Evolutionary conservation across 192 early-diverging fungal species (phyloP).

Genomic region (Rhizophagus prolifer): DNA sequence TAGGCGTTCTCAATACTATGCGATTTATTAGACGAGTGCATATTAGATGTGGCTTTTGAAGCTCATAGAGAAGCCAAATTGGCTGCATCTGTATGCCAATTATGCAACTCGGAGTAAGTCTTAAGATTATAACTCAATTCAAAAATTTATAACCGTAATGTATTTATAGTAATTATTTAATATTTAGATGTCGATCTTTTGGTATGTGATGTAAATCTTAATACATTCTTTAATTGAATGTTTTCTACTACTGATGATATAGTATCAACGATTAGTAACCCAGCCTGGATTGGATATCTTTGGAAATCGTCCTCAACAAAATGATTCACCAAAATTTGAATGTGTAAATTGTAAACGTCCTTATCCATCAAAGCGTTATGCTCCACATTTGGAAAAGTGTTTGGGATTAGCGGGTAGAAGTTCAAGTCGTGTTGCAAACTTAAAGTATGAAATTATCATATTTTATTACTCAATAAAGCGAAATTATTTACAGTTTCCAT

Average conservation of each 20-base stretch:
- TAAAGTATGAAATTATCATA: constrained; percentile 39
- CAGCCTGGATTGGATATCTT: constrained; percentile 64
- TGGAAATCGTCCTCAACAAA: constrained; percentile 56
- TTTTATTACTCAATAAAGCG: background rate
- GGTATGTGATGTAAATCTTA: constrained; percentile 30
- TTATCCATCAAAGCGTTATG: constrained; percentile 84
- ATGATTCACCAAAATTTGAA: constrained; percentile 62
- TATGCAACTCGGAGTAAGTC: constrained; percentile 77
- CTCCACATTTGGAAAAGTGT: constrained; percentile 91
- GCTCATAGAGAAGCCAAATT: constrained; percentile 67
- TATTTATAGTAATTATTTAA: constrained; percentile 7
- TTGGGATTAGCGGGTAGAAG: constrained; percentile 74
- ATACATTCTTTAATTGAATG: background rate
- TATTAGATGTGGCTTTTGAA: constrained; percentile 72
- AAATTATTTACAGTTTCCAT: background rate
- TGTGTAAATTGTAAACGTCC: constrained; percentile 78
- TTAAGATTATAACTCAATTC: background rate
- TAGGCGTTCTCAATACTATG: constrained; percentile 60
- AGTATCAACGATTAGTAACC: constrained; percentile 32
- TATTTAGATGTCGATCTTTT: constrained; percentile 55
- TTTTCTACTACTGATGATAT: background rate
- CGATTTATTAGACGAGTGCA: constrained; percentile 74
- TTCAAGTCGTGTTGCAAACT: constrained; percentile 57
- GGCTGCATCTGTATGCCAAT: constrained; percentile 59
- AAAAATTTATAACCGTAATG: background rate